phyloP scores from a whole-genome alignment of 495 filamentous ascomycete genomes.

The Aspergillus nidulans region DNA sequence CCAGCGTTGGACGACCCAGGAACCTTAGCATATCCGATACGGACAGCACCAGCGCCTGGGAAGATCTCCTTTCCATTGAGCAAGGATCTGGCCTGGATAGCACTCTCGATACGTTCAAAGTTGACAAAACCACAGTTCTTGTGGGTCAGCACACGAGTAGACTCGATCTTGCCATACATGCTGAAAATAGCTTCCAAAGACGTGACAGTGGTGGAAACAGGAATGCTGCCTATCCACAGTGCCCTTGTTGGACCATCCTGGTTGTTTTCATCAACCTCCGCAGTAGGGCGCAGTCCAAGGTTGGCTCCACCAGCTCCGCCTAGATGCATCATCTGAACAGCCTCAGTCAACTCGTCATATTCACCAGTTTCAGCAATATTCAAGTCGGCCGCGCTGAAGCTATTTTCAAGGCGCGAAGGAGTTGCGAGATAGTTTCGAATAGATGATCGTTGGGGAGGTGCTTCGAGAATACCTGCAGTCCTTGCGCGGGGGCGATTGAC shows the following conservation, averaged over 20 bases:
- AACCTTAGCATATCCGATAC: slow-evolving; percentile 96
- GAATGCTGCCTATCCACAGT: slow-evolving; percentile 95
- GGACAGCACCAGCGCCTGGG: slow-evolving; percentile 88
- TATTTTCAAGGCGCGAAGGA: slow-evolving; percentile 77
- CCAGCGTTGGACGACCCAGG: slow-evolving; percentile 72
- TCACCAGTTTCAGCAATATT: slow-evolving; percentile 66
- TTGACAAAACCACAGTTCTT: slow-evolving; percentile 99
- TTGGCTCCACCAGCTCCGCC: slow-evolving; percentile 56
- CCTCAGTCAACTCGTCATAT: slow-evolving; percentile 66
- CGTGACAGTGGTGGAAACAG: slow-evolving; percentile 92
- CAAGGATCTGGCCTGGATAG: slow-evolving; percentile 76
- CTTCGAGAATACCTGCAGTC: slow-evolving; percentile 85
- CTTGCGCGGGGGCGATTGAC: slow-evolving; percentile 80
- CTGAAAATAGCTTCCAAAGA: slow-evolving; percentile 92
- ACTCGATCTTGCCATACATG: slow-evolving; percentile 83
- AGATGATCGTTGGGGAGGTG: slow-evolving; percentile 66
- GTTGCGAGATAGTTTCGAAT: slow-evolving; percentile 71
- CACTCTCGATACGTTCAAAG: slow-evolving; percentile 85
- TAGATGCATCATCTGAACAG: slow-evolving; percentile 75
- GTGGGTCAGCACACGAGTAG: slow-evolving; percentile 89
- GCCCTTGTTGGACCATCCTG: slow-evolving; percentile 89
- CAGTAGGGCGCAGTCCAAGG: slow-evolving; percentile 41
- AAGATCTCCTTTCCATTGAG: slow-evolving; percentile 98
- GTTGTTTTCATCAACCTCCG: slow-evolving; percentile 63
- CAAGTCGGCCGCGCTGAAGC: slow-evolving; percentile 76